Conservation (phyloP, 768 basidiomycete genomes). For the Pulveroboletus frians region DNA sequence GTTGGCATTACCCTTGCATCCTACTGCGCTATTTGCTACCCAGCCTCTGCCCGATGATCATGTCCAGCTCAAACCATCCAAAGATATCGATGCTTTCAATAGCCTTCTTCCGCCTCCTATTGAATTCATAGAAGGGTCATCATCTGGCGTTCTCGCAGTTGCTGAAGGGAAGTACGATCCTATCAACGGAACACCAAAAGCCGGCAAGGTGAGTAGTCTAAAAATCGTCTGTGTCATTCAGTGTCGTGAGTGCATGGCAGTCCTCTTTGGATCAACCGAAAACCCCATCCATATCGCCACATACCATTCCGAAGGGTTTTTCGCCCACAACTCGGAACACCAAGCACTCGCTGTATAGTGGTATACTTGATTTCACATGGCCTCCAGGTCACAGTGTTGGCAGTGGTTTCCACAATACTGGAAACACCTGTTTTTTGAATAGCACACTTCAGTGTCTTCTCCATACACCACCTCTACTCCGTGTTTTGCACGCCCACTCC, state of each 20-base stretch:
- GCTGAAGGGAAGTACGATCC: conserved; percentile 76
- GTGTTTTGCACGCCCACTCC: conserved; percentile 48
- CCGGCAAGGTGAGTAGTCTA: conserved; percentile 40
- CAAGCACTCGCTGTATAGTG: conserved; percentile 43
- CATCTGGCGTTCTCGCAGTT: conserved; percentile 65
- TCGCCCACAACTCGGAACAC: conserved; percentile 19
- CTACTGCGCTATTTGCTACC: conserved; percentile 46
- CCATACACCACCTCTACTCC: conserved; percentile 85
- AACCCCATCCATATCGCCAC: conserved; percentile 22
- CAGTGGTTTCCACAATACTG: conserved; percentile 73
- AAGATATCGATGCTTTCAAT: conserved; percentile 71
- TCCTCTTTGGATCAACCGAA: conserved; percentile 20
- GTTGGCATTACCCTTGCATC: conserved; percentile 64
- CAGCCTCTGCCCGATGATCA: conserved; percentile 48
- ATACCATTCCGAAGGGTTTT: conserved; percentile 27
- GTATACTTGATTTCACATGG: conserved; percentile 61
- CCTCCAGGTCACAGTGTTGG: conserved; percentile 46
- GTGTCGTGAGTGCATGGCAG: conserved; percentile 3
- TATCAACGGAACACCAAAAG: conserved; percentile 64
- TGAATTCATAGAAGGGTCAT: conserved; percentile 82
- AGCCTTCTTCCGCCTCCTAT: conserved; percentile 74
- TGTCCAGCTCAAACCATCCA: conserved; percentile 57
- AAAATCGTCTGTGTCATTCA: neutral
- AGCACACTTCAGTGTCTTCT: conserved; percentile 89
- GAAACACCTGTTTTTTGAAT: conserved; percentile 96